Base-by-base conservation (phyloP, 305 asterid species). In the Nicotiana rustica region DNA sequence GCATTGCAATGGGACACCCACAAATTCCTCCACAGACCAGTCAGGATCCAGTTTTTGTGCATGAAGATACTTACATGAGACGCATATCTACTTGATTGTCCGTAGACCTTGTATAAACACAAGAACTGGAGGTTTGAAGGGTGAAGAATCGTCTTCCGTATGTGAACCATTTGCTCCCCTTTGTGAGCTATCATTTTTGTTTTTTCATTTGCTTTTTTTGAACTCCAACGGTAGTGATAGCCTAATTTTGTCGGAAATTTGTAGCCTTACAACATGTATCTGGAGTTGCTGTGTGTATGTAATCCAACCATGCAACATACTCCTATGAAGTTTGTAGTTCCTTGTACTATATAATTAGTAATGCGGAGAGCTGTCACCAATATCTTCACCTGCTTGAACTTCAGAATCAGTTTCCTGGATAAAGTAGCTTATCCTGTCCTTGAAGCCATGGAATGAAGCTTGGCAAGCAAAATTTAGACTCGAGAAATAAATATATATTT, bases 1-100 rank as follows among this genome's bases (percentile, higher is more conserved):
- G 92, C 81, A 91, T 96, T 83, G 97, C 94, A 7, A 91, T 96
- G 97, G 98, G 94, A 70, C 97, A 91, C 18, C 97, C 98, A 56
- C 99, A 92, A 59, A 84, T 92, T 84, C 94, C 96, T 35, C 84
- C 85, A 44, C 95, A 88, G 78, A 83, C 79, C 67, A 60, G 83
- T 29, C 91, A 87, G 83, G 91, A 81, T 41, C 97, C 99, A 15
- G 92, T 94, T 79, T 96, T 94, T 70, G 98, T 94, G 85, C 99
- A 94, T 47, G 97, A 91, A 89, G 99, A 96, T 85, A 96, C 99
- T 56, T 96, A 96, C 87, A 85, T 84, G 88, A 92, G 98, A 86
- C 92, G 97, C 78, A 97, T 92, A 85, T 85, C 91, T 17, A 86
- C 89, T 2, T 95, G 90, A 85, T 59, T 82, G 31, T 61, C 21